Conservation (phyloP, 768 basidiomycete genomes). For the Leucosporidium yakuticum region DNA sequence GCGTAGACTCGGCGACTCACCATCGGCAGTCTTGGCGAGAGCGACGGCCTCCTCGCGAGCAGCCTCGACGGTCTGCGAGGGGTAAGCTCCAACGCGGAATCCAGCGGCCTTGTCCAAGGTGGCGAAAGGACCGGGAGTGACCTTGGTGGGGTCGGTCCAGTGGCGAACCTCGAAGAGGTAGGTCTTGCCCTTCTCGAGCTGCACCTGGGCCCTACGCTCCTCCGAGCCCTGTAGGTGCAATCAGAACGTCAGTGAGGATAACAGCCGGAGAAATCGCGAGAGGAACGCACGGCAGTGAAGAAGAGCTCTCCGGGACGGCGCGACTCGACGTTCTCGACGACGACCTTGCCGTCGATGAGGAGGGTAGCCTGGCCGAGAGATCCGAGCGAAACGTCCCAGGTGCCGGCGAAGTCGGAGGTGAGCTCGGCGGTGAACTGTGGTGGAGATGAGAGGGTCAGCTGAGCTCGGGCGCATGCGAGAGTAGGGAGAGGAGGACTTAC, state of each 20-base stretch:
- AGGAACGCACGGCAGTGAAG: conserved; percentile 5
- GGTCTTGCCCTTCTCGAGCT: conserved; percentile 36
- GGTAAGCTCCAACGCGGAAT: conserved; percentile 26
- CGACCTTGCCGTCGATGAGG: conserved; percentile 29
- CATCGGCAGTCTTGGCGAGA: conserved; percentile 16
- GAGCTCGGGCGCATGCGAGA: not conserved
- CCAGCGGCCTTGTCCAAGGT: conserved; percentile 7
- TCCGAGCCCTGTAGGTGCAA: conserved; percentile 21
- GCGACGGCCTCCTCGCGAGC: conserved; percentile 19
- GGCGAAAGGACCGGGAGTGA: conserved; percentile 14
- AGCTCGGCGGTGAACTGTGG: conserved; percentile 16
- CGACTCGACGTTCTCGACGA: conserved; percentile 30
- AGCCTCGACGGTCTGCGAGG: not conserved
- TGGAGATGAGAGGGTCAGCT: not conserved
- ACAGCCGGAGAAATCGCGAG: not conserved
- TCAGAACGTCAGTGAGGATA: not conserved
- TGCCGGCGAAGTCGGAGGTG: conserved; percentile 25
- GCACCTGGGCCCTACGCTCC: conserved; percentile 28
- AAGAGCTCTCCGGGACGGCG: conserved; percentile 25
- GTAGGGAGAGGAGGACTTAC: not conserved
- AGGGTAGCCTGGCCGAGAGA: conserved; percentile 26
- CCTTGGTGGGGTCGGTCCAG: conserved; percentile 7
- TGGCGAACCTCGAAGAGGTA: conserved; percentile 39
- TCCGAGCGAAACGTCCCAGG: conserved; percentile 33
- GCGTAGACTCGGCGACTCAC: not conserved